Percentiles rank a stretch among this genome's conserved stretches.
These are phyloP conservation scores for Zoysia pacifica DNA, from an alignment of 176 grass and related monocot species.

Conservation along the genomic window DNA sequence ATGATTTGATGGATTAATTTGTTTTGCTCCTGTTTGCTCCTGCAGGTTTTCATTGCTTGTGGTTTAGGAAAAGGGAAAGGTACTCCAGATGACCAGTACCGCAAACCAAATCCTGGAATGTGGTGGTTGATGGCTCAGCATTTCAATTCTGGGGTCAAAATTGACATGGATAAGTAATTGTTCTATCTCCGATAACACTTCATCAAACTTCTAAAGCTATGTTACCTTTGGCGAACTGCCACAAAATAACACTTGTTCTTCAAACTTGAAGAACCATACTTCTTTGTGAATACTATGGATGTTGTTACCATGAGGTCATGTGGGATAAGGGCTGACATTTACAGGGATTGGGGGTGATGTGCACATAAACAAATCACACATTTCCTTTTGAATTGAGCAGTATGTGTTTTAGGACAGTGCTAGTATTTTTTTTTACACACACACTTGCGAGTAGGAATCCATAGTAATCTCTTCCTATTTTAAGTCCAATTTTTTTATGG, in stretches of 20 bases:
- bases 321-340: neutral
- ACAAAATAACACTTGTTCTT: neutral
- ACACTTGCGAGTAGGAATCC: neutral
- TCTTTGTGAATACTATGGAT: neutral
- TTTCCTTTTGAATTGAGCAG: neutral
- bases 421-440: neutral
- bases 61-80: slow-evolving; percentile 64
- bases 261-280: neutral
- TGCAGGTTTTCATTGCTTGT: slow-evolving; percentile 90
- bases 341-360: neutral
- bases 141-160: slow-evolving; percentile 75
- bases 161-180: slow-evolving; percentile 77
- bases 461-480: neutral
- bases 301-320: neutral
- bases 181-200: slow-evolving; percentile 10
- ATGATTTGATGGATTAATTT: slow-evolving; percentile 32
- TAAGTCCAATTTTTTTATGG: neutral
- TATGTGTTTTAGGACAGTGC: neutral
- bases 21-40: slow-evolving; percentile 40
- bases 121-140: slow-evolving; percentile 79
- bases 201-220: slow-evolving; percentile 6
- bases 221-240: neutral
- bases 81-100: slow-evolving; percentile 58
- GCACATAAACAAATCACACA: neutral
- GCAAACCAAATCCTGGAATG: slow-evolving; percentile 86